Percentiles rank a stretch among this genome's conserved stretches.
Evolutionary conservation across 2,329 filamentous ascomycete genomes (phyloP).

Genomic region (Trichoderma endophyticum): DNA sequence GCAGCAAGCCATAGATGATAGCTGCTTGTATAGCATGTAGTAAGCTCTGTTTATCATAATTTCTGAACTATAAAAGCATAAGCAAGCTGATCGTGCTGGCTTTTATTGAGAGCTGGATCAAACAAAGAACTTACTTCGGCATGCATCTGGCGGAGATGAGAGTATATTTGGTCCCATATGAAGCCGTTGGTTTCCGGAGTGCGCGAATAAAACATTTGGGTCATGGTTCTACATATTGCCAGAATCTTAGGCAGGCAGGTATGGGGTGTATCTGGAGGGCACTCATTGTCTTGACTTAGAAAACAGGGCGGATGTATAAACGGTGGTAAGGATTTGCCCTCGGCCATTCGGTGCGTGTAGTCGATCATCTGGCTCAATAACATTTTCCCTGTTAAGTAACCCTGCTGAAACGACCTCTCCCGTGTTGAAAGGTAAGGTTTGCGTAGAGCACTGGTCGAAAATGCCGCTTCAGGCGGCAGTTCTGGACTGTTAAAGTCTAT

Average conservation of each 20-base stretch:
- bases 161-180: conserved; percentile 8
- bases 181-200: not conserved
- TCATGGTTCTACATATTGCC: not conserved
- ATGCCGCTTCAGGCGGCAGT: not conserved
- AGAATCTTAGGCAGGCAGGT: not conserved
- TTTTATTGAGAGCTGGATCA: not conserved
- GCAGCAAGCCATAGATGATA: not conserved
- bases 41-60: not conserved
- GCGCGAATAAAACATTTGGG: not conserved
- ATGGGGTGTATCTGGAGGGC: not conserved
- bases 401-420: not conserved
- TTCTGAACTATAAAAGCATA: not conserved
- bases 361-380: not conserved
- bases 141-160: not conserved
- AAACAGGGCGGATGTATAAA: conserved; percentile 8
- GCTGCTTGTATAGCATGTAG: not conserved
- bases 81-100: not conserved
- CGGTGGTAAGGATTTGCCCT: not conserved
- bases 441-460: not conserved
- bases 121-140: not conserved
- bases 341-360: conserved; percentile 1
- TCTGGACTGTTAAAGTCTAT: not conserved
- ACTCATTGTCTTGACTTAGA: not conserved
- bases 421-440: not conserved
- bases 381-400: conserved; percentile 4